Percentiles rank a stretch among this genome's conserved stretches.
Evolutionary conservation across 441 rosid genomes (phyloP).

Genomic region (Arabidopsis lyrata): DNA sequence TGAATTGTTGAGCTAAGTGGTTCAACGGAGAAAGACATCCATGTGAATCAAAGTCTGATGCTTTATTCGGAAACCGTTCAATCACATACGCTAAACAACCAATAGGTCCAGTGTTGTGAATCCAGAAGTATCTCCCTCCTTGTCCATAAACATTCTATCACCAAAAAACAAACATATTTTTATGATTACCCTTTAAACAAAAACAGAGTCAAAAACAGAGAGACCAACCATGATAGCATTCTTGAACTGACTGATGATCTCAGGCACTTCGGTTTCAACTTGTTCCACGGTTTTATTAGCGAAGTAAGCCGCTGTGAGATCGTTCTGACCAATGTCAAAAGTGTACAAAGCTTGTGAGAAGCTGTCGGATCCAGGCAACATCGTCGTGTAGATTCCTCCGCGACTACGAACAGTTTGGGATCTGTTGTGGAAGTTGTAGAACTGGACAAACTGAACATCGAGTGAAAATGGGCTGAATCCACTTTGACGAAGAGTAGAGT

Average conservation of each 20-base stretch:
- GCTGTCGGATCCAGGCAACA: slow-evolving; percentile 57
- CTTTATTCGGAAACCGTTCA: slow-evolving; percentile 50
- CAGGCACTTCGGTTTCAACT: slow-evolving; percentile 62
- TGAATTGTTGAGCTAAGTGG: slow-evolving; percentile 61
- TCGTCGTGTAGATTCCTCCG: slow-evolving; percentile 50
- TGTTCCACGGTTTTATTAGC: slow-evolving; percentile 57
- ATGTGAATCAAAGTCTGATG: slow-evolving; percentile 54
- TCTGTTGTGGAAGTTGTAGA: slow-evolving; percentile 60
- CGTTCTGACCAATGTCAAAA: slow-evolving; percentile 89
- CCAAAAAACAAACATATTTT: background rate
- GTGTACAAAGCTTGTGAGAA: slow-evolving; percentile 73
- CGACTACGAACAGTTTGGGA: slow-evolving; percentile 58
- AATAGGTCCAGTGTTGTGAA: slow-evolving; percentile 86
- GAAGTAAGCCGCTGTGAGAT: slow-evolving; percentile 70
- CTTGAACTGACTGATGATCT: slow-evolving; percentile 57
- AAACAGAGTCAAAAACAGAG: slow-evolving; percentile 15
- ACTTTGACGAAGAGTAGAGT: slow-evolving; percentile 60
- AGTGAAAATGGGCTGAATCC: slow-evolving; percentile 79
- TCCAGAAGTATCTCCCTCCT: slow-evolving; percentile 85
- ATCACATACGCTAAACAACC: slow-evolving; percentile 75
- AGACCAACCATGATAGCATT: slow-evolving; percentile 49
- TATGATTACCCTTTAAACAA: background rate
- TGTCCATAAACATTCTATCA: slow-evolving; percentile 54
- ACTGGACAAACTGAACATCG: slow-evolving; percentile 65
- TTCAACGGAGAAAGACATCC: slow-evolving; percentile 69